phyloP scores from a whole-genome alignment of 306 rosid genomes.

The Hippophae tibetana region DNA sequence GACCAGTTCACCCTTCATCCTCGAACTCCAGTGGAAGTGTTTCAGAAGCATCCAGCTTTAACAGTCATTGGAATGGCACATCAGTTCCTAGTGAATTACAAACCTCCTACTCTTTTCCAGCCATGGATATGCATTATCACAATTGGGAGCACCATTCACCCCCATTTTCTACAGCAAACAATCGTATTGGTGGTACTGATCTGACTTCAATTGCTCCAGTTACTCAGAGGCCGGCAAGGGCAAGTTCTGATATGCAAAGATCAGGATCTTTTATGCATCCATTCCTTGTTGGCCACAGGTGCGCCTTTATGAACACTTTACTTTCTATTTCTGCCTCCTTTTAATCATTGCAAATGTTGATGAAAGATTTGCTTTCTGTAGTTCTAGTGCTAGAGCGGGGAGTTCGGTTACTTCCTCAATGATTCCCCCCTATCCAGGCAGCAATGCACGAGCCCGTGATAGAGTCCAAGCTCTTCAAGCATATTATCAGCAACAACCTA shows the following conservation, averaged over 20 bases:
- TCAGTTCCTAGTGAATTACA: conserved; percentile 67
- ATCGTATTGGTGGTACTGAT: conserved; percentile 51
- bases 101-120: conserved; percentile 74
- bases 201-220: conserved; percentile 52
- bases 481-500: conserved; percentile 79
- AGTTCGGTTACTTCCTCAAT: conserved; percentile 78
- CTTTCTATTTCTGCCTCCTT: neutral
- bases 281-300: conserved; percentile 84
- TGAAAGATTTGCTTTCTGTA: conserved; percentile 23
- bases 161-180: conserved; percentile 52
- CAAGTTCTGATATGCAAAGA: conserved; percentile 55
- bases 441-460: conserved; percentile 86
- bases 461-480: conserved; percentile 98
- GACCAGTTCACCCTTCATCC: conserved; percentile 85
- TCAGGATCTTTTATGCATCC: conserved; percentile 72
- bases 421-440: conserved; percentile 90
- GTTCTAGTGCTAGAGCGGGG: conserved; percentile 76
- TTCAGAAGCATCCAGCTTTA: conserved; percentile 65
- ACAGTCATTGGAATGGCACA: conserved; percentile 62
- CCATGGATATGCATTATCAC: conserved; percentile 73
- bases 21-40: conserved; percentile 63
- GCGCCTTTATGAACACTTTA: conserved; percentile 3
- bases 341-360: neutral
- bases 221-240: conserved; percentile 62
- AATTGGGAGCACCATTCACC: conserved; percentile 85